Base-by-base conservation (phyloP, 805 yeast genomes). In the Starmerella riodocensis region DNA sequence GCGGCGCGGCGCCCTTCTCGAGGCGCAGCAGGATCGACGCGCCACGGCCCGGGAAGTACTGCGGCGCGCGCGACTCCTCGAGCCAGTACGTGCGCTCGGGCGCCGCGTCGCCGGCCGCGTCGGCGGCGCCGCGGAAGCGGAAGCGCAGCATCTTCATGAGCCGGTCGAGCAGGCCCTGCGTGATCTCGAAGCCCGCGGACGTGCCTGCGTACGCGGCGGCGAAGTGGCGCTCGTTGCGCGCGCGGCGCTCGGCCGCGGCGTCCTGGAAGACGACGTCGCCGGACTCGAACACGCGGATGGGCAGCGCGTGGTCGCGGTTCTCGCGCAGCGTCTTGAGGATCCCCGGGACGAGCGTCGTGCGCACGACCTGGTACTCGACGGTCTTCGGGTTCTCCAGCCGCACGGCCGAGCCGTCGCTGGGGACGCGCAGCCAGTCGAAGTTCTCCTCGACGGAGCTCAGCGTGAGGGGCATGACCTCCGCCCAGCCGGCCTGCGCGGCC, bases 21-120 rank as follows among this genome's bases (percentile, higher is more conserved):
- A 64, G 69, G 41, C 69, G 63, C 64, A 76, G 81, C 63, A 70
- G 73, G 47, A 91, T 70, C 55, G 73, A 77, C 37, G 98, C 98
- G 46, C 95, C 96, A 67, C 98, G 79, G 30, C 97, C 98, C 29
- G 95, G 94, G 80, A 91, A 91, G 64, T 70, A 88, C 44, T 86
- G 79, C 36, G 75, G 69, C 23, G 45, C 40, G 26, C 51, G 50
- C 24, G 48, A 45, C 49, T 60, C 61, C 25, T 53, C 51, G 39
- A 64, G 63, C 63, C 64, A 63, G 53, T 60, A 61, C 39, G 95
- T 95, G 65, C 91, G 81, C 45, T 65, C 70, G 37, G 66, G 67
- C 28, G 44, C 50, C 46, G 71, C 69, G n/a, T n/a, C n/a, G n/a
- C n/a, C n/a, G n/a, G n/a, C n/a, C n/a, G n/a, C n/a, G n/a, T n/a